Base-by-base conservation (phyloP, 2,329 filamentous ascomycete species). In the Diaporthe caulivora region DNA sequence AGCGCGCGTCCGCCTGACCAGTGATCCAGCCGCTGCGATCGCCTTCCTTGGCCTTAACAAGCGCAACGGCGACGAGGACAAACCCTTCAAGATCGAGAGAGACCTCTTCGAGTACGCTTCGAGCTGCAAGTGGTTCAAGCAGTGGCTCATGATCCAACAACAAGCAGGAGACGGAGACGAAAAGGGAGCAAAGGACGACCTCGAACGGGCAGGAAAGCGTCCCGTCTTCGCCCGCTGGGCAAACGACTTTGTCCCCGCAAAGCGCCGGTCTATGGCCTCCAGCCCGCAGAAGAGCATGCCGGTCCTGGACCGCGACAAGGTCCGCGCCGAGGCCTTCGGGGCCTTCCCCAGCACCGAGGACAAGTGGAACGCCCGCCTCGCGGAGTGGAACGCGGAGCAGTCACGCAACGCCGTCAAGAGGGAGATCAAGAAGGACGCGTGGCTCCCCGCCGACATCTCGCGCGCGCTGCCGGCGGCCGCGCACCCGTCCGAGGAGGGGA, bases 81-180 rank as follows among this genome's bases (percentile, higher is more conserved):
- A 80, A 17, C 88, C 88, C 0, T 95, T 96, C 77, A 72, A 75
- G 0, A 85, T 82, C 0, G 81, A 87, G 3, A 79, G 89, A 0
- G 88, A 87, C 1, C 81, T 95, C 77, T 95, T 90, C 79, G 84
- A 87, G 24, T 95, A 92, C 84, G 85, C 87, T 1, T 83, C 87
- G 2, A 81, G 80, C 0, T 92, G 90, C 75, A 86, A 88, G 1
- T 84, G 94, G 77, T 92, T 94, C 78, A 86, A 83, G 67, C 82
- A 87, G 0, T 76, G 80, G 1, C 79, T 84, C 17, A 15, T 10
- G 21, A 24, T 24, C 21, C 49, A n/a, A 49, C 37, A 40, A 13
- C 37, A 40, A 13, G 37, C 37, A 40, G 72, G 75, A 18, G 71
- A 75, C 72, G 78, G 58, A 44, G 60, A 70, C 37, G 58, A n/a